Conservation (phyloP, 2,329 filamentous ascomycete genomes). For the Thermochaetoides dissita region DNA sequence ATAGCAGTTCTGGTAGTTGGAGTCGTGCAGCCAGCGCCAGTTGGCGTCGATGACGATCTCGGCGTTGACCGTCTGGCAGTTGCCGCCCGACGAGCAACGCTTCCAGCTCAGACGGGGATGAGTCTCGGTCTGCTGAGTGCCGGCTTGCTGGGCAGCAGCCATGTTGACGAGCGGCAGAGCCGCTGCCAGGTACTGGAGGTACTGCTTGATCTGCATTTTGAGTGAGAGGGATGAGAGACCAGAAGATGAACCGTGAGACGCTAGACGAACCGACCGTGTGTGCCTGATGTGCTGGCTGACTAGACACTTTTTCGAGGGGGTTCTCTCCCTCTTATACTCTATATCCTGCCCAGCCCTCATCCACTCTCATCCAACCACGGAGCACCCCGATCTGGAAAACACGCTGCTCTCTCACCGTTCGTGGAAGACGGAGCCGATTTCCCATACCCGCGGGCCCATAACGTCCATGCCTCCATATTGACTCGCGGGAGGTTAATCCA, state of each 20-base stretch:
- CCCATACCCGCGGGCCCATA: conserved; percentile 9
- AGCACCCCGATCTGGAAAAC: conserved; percentile 6
- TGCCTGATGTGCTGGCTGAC: not conserved
- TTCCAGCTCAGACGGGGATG: conserved; percentile 11
- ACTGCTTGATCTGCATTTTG: conserved; percentile 12
- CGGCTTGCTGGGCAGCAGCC: conserved; percentile 9
- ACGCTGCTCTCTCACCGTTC: conserved; percentile 2
- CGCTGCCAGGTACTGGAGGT: conserved; percentile 13
- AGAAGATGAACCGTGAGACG: not conserved
- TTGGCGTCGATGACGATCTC: conserved; percentile 37
- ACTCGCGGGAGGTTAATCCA: conserved; percentile 5
- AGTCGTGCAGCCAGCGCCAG: conserved; percentile 39
- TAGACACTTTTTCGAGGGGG: not conserved
- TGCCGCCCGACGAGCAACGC: conserved; percentile 14
- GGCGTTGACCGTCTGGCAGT: conserved; percentile 20
- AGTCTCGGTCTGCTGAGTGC: conserved; percentile 8
- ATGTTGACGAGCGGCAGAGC: conserved; percentile 11
- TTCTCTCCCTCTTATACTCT: not conserved
- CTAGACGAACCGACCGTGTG: not conserved
- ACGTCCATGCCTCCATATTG: conserved; percentile 5
- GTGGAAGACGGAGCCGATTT: conserved; percentile 11
- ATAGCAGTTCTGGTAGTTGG: conserved; percentile 33
- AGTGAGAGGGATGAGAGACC: not conserved
- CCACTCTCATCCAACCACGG: not conserved
- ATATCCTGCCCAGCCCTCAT: not conserved